These are phyloP conservation scores for Lecanicillium sp. DNA, from an alignment of 2,329 filamentous ascomycete species.

Conservation along the genomic window DNA sequence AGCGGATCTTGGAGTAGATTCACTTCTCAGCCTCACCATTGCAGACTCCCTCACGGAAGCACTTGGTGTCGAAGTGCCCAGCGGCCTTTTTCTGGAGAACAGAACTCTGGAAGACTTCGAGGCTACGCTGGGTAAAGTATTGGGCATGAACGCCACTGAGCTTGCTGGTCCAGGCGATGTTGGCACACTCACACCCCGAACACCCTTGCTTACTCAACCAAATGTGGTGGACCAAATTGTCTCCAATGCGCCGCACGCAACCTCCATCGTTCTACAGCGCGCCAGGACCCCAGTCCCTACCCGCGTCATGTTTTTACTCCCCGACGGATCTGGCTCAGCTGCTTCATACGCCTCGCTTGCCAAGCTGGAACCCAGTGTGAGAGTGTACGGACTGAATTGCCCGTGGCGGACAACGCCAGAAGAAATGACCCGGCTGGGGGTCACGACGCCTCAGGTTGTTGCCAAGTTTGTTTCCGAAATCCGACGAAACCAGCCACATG, in stretches of 20 bases:
- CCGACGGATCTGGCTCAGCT: slow-evolving; percentile 26
- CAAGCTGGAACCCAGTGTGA: not conserved
- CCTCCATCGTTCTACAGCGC: slow-evolving; percentile 21
- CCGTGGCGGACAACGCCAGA: slow-evolving; percentile 58
- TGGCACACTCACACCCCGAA: too few relatives aligned
- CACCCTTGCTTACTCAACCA: not conserved
- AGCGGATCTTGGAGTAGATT: slow-evolving; percentile 13
- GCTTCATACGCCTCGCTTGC: slow-evolving; percentile 21
- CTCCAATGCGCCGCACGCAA: slow-evolving; percentile 16
- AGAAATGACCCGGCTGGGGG: slow-evolving; percentile 39
- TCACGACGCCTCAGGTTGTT: slow-evolving; percentile 17
- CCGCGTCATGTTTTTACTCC: slow-evolving; percentile 25
- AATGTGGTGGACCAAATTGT: not conserved
- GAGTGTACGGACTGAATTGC: slow-evolving; percentile 22
- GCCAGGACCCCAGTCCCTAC: not conserved
- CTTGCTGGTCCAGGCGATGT: too few relatives aligned
- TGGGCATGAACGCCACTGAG: not conserved
- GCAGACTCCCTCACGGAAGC: slow-evolving; percentile 11
- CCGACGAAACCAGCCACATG: slow-evolving; percentile 61
- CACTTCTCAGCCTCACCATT: slow-evolving; percentile 10
- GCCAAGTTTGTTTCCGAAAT: slow-evolving; percentile 53
- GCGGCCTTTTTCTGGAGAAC: not conserved
- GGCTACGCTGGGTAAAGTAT: not conserved
- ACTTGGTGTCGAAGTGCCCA: not conserved
- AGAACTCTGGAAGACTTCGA: not conserved